phyloP scores from a whole-genome alignment of 1,284 basidiomycete species.

The Cryptococcus sp. region DNA sequence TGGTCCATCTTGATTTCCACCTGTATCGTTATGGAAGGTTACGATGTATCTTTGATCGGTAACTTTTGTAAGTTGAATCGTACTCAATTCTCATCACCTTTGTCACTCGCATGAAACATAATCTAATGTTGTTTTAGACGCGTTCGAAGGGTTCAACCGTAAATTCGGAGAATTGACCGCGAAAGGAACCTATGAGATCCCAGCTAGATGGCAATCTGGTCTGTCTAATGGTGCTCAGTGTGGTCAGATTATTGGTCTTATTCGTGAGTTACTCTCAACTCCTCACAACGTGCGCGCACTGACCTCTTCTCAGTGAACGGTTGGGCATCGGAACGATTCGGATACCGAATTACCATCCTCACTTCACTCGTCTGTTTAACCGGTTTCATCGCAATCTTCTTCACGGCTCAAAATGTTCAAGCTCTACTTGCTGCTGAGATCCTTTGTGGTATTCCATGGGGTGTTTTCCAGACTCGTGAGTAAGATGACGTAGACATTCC shows the following conservation, averaged over 20 bases:
- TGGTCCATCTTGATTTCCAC: constrained; percentile 50
- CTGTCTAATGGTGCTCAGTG: constrained; percentile 45
- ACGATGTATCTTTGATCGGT: constrained; percentile 40
- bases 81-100: not conserved
- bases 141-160: constrained; percentile 40
- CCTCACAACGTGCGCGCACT: not conserved
- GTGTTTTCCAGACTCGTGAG: constrained; percentile 31
- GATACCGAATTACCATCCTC: constrained; percentile 41
- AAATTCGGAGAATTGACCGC: constrained; percentile 37
- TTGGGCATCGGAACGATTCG: constrained; percentile 44
- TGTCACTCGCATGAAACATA: not conserved
- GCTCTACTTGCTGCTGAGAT: constrained; percentile 34
- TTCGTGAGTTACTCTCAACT: constrained; percentile 12
- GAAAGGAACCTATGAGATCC: constrained; percentile 45
- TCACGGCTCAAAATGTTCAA: constrained; percentile 34
- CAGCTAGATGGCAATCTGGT: constrained; percentile 51
- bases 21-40: constrained; percentile 52
- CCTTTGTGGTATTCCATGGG: constrained; percentile 39
- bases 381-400: constrained; percentile 39
- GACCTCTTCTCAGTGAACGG: constrained; percentile 35
- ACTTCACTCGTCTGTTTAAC: constrained; percentile 28
- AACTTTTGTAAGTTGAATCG: constrained; percentile 32
- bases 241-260: constrained; percentile 49
- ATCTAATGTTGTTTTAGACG: constrained; percentile 18
- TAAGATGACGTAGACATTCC: not conserved